These are phyloP conservation scores for Lojkania enalia DNA, from an alignment of 2,329 filamentous ascomycete species.

Conservation along the genomic window DNA sequence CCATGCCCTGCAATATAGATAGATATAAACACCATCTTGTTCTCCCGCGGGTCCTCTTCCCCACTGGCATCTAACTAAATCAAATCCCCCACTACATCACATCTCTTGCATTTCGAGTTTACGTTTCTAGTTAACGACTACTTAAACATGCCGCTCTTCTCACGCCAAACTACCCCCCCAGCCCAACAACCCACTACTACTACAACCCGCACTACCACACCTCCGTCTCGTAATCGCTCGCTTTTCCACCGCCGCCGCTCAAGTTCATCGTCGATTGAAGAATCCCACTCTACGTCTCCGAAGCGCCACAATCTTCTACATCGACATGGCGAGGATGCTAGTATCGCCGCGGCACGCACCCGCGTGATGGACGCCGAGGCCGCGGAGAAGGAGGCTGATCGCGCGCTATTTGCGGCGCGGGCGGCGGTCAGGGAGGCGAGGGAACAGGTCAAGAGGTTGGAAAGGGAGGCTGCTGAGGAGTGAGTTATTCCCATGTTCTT, in stretches of 20 bases:
- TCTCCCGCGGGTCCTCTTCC: too few relatives aligned
- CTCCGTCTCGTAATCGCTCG: slow-evolving; percentile 26
- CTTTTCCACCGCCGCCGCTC: slow-evolving; percentile 46
- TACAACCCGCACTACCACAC: slow-evolving; percentile 23
- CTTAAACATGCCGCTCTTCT: slow-evolving; percentile 42
- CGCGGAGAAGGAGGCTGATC: slow-evolving; percentile 67
- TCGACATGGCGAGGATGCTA: slow-evolving; percentile 59
- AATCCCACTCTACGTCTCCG: slow-evolving; percentile 26
- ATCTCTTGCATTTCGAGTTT: slow-evolving; percentile 7
- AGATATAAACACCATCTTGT: too few relatives aligned
- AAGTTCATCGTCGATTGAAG: slow-evolving; percentile 33
- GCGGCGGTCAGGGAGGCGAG: slow-evolving; percentile 64
- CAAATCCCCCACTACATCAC: too few relatives aligned
- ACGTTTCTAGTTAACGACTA: background rate
- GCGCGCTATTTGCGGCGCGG: slow-evolving; percentile 62
- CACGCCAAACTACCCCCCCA: slow-evolving; percentile 24
- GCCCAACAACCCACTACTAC: slow-evolving; percentile 28
- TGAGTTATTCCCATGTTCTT: slow-evolving; percentile 19
- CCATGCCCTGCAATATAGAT: too few relatives aligned
- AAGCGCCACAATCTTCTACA: slow-evolving; percentile 46
- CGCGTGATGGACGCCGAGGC: slow-evolving; percentile 64
- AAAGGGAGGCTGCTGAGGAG: slow-evolving; percentile 68
- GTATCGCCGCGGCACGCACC: slow-evolving; percentile 64
- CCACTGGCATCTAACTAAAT: too few relatives aligned
- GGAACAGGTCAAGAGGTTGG: slow-evolving; percentile 65